Conservation (phyloP, 73 alveolate species). For the Loxodes magnus region DNA sequence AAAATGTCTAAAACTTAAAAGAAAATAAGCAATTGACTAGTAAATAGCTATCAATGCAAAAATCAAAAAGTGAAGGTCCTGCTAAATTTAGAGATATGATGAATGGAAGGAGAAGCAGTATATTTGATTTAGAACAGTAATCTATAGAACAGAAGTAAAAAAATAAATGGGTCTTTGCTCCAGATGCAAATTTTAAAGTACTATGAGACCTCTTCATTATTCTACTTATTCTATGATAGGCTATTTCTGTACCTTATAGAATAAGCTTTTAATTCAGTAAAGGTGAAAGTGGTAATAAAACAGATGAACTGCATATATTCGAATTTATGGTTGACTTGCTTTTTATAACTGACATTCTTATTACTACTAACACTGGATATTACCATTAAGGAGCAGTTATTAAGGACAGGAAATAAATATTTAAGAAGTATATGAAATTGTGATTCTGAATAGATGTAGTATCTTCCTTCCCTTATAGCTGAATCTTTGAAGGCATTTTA, state of each 20-base stretch:
- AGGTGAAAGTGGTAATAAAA: conserved; percentile 14
- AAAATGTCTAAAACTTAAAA: too few relatives aligned
- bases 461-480: conserved; percentile 48
- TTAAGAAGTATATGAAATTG: conserved; percentile 26
- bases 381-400: conserved; percentile 30
- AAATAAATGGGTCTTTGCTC: conserved; percentile 20
- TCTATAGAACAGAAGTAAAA: too few relatives aligned
- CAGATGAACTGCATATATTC: conserved; percentile 12
- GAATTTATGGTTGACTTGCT: conserved; percentile 23
- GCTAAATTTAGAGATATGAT: too few relatives aligned
- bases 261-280: conserved; percentile 46
- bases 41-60: too few relatives aligned
- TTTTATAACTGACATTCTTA: conserved; percentile 23
- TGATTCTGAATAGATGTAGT: conserved; percentile 53
- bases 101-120: too few relatives aligned
- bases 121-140: too few relatives aligned
- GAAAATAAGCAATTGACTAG: too few relatives aligned
- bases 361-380: conserved; percentile 46
- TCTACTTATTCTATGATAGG: conserved; percentile 22
- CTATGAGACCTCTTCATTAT: conserved; percentile 44
- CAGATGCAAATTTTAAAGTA: conserved; percentile 23
- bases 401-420: conserved; percentile 35
- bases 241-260: conserved; percentile 35
- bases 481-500: conserved; percentile 24
- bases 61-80: too few relatives aligned